A percentile compares a stretch with the other conserved stretches of the same genome.
These are phyloP conservation scores for Trichoderma pleuroti DNA, from an alignment of 2,329 filamentous ascomycete species.

Conservation along the genomic window DNA sequence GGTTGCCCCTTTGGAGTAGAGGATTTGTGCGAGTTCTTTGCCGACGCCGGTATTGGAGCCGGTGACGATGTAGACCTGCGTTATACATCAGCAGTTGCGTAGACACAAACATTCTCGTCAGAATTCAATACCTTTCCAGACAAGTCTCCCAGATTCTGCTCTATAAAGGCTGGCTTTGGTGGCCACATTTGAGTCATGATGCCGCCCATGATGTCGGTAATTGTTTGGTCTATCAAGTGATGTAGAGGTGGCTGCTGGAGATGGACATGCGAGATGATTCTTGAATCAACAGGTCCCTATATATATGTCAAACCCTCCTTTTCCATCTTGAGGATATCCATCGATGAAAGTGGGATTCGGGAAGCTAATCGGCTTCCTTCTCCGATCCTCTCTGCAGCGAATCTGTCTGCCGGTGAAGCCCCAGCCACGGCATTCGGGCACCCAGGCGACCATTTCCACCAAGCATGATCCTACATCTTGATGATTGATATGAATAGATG, in stretches of 20 bases:
- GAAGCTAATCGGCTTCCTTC: not conserved
- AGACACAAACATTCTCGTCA: accelerated
- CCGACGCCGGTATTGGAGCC: slow-evolving; percentile 42
- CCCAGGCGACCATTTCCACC: not conserved
- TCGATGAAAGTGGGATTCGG: not conserved
- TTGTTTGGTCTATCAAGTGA: too few relatives aligned
- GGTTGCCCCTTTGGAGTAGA: slow-evolving; percentile 51
- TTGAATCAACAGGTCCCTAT: not conserved
- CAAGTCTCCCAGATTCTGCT: slow-evolving; percentile 62
- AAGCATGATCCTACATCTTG: not conserved
- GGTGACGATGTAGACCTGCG: slow-evolving; percentile 49
- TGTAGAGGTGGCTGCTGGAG: not conserved
- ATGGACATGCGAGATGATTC: not conserved
- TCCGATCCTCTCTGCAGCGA: not conserved
- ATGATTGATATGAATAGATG: not conserved
- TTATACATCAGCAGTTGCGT: not conserved
- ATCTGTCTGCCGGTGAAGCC: not conserved
- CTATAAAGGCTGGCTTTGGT: slow-evolving; percentile 18
- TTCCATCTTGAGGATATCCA: accelerated
- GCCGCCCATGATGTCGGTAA: not conserved
- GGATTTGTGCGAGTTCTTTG: slow-evolving; percentile 47
- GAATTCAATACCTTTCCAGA: slow-evolving; percentile 44
- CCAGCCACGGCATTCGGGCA: not conserved
- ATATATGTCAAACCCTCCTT: not conserved
- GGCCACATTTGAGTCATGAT: slow-evolving; percentile 13